A percentile compares a stretch with the other conserved stretches of the same genome.
These are phyloP conservation scores for Backusella sp. DNA, from an alignment of 192 early-diverging fungal genomes.

Conservation along the genomic window DNA sequence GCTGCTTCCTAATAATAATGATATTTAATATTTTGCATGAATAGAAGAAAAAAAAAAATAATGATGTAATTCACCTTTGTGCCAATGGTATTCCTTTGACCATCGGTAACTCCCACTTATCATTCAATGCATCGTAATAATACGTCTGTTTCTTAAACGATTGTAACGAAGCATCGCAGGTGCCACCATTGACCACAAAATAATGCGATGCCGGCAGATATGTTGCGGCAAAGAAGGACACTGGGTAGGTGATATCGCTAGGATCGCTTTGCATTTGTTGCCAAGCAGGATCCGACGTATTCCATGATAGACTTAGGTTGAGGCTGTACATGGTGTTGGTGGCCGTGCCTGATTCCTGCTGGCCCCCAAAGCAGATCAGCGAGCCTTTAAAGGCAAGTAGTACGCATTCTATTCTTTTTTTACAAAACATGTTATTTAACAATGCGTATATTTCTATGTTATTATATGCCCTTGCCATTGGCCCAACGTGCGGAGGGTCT, in stretches of 20 bases:
- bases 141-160: background rate
- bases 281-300: slow-evolving; percentile 14
- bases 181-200: slow-evolving; percentile 17
- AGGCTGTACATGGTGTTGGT: background rate
- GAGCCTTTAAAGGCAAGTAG: slow-evolving; percentile 9
- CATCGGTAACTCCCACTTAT: slow-evolving; percentile 19
- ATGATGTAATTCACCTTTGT: background rate
- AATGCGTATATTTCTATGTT: background rate
- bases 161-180: background rate
- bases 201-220: background rate
- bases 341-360: background rate
- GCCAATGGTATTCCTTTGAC: background rate
- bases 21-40: background rate
- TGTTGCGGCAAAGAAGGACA: background rate
- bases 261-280: background rate
- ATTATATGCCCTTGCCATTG: slow-evolving; percentile 6
- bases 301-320: slow-evolving; percentile 4
- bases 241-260: background rate
- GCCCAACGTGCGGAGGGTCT: slow-evolving; percentile 23
- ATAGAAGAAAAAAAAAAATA: background rate
- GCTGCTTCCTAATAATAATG: slow-evolving; percentile 22
- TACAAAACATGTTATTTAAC: background rate
- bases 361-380: slow-evolving; percentile 10
- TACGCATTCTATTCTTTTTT: slow-evolving; percentile 15
- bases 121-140: slow-evolving; percentile 15